Conservation (phyloP, 106 monocot species). For the Acorus gramineus region DNA sequence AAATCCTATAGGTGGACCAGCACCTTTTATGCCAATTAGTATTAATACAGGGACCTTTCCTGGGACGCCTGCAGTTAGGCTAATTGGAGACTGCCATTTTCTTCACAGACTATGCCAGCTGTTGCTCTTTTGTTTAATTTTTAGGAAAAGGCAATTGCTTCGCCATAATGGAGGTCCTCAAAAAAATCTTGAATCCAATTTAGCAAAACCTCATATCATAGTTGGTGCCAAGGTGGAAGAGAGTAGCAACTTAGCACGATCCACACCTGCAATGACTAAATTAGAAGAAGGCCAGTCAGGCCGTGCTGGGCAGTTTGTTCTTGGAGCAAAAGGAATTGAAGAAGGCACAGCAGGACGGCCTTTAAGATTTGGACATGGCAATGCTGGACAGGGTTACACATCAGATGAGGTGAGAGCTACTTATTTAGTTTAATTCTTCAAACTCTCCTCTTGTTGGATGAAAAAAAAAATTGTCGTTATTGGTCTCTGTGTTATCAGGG, state of each 20-base stretch:
- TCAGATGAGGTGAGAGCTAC: constrained; percentile 72
- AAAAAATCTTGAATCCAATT: constrained; percentile 42
- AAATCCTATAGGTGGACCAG: constrained; percentile 55
- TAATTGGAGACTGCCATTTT: constrained; percentile 97
- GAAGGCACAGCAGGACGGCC: constrained; percentile 51
- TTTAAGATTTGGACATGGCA: constrained; percentile 67
- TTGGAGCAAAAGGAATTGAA: constrained; percentile 64
- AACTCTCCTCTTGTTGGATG: background rate
- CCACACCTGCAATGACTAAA: constrained; percentile 35
- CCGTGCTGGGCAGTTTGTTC: constrained; percentile 45
- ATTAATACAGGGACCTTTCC: constrained; percentile 99
- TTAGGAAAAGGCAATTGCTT: constrained; percentile 67
- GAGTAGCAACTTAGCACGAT: constrained; percentile 15
- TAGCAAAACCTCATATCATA: constrained; percentile 40
- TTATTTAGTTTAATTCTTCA: background rate
- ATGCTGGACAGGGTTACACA: constrained; percentile 97
- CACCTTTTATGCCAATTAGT: constrained; percentile 83
- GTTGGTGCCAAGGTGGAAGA: constrained; percentile 60
- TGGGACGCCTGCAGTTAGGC: constrained; percentile 97
- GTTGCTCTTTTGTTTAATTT: constrained; percentile 84
- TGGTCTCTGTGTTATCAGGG: background rate
- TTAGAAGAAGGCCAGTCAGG: constrained; percentile 55
- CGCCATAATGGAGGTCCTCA: constrained; percentile 31
- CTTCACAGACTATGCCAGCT: constrained; percentile 94
- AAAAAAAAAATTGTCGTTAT: background rate